phyloP scores from a whole-genome alignment of 305 asterid genomes.

The Salvia sclarea region DNA sequence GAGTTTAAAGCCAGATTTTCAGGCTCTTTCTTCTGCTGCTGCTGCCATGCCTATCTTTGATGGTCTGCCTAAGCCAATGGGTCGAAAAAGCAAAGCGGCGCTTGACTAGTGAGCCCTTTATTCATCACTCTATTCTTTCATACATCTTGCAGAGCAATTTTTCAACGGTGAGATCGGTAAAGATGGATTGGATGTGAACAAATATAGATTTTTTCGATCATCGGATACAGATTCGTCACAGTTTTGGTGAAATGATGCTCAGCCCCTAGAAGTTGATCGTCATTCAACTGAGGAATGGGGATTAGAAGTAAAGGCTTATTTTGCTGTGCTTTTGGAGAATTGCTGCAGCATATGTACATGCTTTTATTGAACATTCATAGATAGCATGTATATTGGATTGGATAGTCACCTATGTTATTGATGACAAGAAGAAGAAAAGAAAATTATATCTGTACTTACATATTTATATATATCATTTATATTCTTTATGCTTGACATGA shows the following conservation, averaged over 20 bases:
- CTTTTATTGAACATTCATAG: conserved; percentile 11
- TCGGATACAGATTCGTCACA: conserved; percentile 6
- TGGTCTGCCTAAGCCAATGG: conserved; percentile 67
- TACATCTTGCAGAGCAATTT: conserved; percentile 17
- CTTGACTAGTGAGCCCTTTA: conserved; percentile 52
- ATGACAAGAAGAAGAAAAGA: conserved; percentile 17
- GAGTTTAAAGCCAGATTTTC: conserved; percentile 74
- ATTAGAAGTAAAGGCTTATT: conserved; percentile 8
- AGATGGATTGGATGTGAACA: not conserved
- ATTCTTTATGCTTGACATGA: not conserved
- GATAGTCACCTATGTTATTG: conserved; percentile 21
- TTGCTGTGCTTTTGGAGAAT: conserved; percentile 7
- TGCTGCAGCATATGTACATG: conserved; percentile 18
- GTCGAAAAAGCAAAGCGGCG: conserved; percentile 70
- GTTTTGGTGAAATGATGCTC: conserved; percentile 20
- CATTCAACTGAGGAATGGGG: conserved; percentile 22
- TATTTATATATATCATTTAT: conserved; percentile 11
- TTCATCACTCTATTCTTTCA: conserved; percentile 23
- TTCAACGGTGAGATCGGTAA: conserved; percentile 4
- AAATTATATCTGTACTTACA: conserved; percentile 27
- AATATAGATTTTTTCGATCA: conserved; percentile 3
- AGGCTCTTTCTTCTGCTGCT: conserved; percentile 64
- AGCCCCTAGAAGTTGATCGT: conserved; percentile 18
- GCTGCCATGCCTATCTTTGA: conserved; percentile 78
- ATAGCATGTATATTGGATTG: conserved; percentile 29